Conservation (phyloP, 768 basidiomycete genomes). For the Termitomyces sp. region DNA sequence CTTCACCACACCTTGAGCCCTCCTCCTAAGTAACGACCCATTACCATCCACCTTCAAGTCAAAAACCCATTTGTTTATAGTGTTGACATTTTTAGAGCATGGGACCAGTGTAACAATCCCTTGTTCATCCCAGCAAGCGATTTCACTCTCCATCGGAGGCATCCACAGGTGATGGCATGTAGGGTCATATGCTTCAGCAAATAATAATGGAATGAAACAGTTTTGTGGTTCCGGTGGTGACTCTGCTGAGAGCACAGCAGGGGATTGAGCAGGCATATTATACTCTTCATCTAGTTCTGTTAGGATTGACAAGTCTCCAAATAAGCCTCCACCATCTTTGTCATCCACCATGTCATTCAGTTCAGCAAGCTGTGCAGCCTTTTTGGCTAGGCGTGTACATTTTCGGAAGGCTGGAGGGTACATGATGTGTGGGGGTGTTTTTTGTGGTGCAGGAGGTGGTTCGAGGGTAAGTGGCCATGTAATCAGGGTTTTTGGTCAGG, state of each 20-base stretch:
- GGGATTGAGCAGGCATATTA: not conserved
- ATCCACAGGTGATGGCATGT: too few species aligned
- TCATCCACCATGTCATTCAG: not conserved
- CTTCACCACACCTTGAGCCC: not conserved
- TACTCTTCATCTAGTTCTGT: not conserved
- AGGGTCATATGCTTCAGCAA: not conserved
- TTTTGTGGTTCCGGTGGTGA: not conserved
- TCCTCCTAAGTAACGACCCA: not conserved
- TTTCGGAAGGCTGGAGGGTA: not conserved
- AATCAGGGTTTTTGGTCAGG: not conserved
- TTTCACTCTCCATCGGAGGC: too few species aligned
- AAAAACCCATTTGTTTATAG: not conserved
- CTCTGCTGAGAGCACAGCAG: not conserved
- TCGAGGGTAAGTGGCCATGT: too few species aligned
- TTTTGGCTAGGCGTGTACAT: not conserved
- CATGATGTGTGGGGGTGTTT: not conserved
- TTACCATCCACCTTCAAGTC: not conserved
- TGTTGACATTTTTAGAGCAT: too few species aligned
- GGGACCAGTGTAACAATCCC: too few species aligned
- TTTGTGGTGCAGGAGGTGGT: not conserved
- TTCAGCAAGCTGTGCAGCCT: not conserved
- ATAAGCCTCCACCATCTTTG: not conserved
- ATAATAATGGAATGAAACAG: not conserved
- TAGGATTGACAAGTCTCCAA: not conserved
- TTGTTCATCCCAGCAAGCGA: not conserved